Conservation (phyloP, 2,329 filamentous ascomycete species). For the Fonsecaea pedrosoi region DNA sequence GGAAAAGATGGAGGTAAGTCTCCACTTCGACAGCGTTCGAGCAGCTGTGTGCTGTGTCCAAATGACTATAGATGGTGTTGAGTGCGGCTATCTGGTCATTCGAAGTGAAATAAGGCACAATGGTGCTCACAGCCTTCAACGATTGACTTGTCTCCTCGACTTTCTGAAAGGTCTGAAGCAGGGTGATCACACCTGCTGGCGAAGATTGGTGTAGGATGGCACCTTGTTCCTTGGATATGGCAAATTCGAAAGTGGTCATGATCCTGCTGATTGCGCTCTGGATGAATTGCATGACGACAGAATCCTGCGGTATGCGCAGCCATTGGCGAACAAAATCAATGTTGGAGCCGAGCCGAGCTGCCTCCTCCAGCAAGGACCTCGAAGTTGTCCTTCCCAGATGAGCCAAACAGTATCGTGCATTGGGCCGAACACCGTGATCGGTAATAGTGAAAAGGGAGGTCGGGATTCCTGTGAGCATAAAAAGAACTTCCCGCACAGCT, state of each 20-base stretch:
- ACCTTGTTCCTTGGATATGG: slow-evolving; percentile 21
- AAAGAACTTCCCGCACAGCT: slow-evolving; percentile 76
- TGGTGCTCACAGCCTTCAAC: slow-evolving; percentile 10
- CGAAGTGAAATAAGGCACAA: slow-evolving; percentile 14
- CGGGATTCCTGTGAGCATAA: slow-evolving; percentile 81
- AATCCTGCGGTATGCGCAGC: slow-evolving; percentile 21
- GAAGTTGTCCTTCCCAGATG: slow-evolving; percentile 28
- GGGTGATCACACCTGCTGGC: slow-evolving; percentile 24
- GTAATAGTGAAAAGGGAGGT: slow-evolving; percentile 70
- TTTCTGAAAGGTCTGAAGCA: slow-evolving; percentile 26
- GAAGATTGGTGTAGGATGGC: slow-evolving; percentile 23
- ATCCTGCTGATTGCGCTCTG: slow-evolving; percentile 22
- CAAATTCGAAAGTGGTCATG: slow-evolving; percentile 21
- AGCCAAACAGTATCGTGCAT: slow-evolving; percentile 28
- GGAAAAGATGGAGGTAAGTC: slow-evolving; percentile 30
- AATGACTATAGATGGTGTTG: slow-evolving; percentile 19
- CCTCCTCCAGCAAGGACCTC: slow-evolving; percentile 33
- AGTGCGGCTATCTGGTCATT: slow-evolving; percentile 24
- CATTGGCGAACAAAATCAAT: slow-evolving; percentile 27
- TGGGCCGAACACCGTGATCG: slow-evolving; percentile 35
- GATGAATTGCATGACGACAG: slow-evolving; percentile 30
- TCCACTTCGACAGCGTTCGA: slow-evolving; percentile 15
- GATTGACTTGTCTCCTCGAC: slow-evolving; percentile 11
- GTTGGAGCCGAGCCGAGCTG: slow-evolving; percentile 20
- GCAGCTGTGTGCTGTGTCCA: slow-evolving; percentile 27